A percentile compares a stretch with the other conserved stretches of the same genome.
phyloP scores from a whole-genome alignment of 1,284 basidiomycete genomes.

The Cryptococcus sp. region DNA sequence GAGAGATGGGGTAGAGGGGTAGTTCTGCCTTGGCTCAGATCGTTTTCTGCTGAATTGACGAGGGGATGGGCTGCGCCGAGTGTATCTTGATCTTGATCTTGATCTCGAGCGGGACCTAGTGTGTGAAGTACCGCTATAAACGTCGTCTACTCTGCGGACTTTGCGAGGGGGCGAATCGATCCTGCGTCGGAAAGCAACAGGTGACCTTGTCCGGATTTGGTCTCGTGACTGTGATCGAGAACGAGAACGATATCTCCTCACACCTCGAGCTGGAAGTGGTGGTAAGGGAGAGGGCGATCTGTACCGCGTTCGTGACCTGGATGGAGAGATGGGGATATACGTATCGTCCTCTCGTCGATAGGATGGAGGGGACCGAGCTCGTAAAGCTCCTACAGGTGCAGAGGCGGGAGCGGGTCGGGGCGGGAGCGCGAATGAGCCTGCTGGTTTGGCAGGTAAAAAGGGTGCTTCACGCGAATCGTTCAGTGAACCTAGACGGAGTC shows the following conservation, averaged over 20 bases:
- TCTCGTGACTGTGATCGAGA: slow-evolving; percentile 1
- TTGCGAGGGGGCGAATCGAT: background rate
- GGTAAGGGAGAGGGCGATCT: slow-evolving; percentile 2
- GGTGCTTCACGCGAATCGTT: too few species aligned
- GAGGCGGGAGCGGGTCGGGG: too few species aligned
- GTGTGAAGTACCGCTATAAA: background rate
- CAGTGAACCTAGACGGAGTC: too few species aligned
- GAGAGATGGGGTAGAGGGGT: background rate
- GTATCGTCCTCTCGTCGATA: slow-evolving; percentile 10
- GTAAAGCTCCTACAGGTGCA: too few species aligned
- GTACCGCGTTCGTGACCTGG: background rate
- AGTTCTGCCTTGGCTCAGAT: background rate
- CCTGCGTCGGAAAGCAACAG: background rate
- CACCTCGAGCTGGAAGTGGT: slow-evolving; percentile 3
- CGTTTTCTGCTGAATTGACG: background rate
- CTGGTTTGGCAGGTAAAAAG: too few species aligned
- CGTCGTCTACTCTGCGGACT: background rate
- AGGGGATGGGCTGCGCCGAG: background rate
- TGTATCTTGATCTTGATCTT: background rate
- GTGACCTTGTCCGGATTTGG: background rate
- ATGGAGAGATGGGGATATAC: slow-evolving; percentile 9
- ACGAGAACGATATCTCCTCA: background rate
- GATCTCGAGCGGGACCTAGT: background rate
- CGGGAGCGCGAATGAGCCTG: too few species aligned
- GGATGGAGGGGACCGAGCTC: background rate